Percentiles rank a stretch among this genome's conserved stretches.
Conservation (phyloP, 495 filamentous ascomycete species). For the Gamarada debralockiae region DNA sequence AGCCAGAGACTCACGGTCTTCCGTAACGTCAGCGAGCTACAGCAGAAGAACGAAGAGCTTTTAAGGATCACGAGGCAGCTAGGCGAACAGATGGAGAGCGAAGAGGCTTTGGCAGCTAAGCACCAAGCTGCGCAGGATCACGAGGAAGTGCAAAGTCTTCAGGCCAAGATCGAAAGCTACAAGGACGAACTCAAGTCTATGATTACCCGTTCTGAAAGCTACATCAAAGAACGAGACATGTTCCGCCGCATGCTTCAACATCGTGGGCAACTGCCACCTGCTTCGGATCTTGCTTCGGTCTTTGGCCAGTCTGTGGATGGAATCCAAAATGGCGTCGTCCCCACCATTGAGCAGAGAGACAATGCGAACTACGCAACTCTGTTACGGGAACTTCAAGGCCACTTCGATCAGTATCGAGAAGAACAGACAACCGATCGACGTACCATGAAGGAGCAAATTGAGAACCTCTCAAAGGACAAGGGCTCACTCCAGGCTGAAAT, state of each 20-base stretch:
- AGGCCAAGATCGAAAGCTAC: constrained; percentile 56
- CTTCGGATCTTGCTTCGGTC: constrained; percentile 56
- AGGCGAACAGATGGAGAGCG: constrained; percentile 85
- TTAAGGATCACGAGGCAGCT: constrained; percentile 77
- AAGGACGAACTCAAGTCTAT: constrained; percentile 73
- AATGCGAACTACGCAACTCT: constrained; percentile 60
- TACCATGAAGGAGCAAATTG: constrained; percentile 80
- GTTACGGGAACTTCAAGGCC: constrained; percentile 78
- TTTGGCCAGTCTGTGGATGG: constrained; percentile 62
- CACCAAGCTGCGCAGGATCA: constrained; percentile 66
- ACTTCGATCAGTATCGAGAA: constrained; percentile 86
- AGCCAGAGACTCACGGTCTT: constrained; percentile 77
- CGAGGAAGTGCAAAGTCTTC: constrained; percentile 66
- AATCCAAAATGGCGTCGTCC: constrained; percentile 38
- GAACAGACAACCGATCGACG: constrained; percentile 76
- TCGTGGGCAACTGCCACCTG: constrained; percentile 57
- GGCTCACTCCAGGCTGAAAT: constrained; percentile 75
- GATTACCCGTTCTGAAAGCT: constrained; percentile 78
- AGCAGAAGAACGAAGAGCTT: constrained; percentile 82
- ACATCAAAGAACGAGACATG: constrained; percentile 93
- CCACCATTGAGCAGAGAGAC: constrained; percentile 49
- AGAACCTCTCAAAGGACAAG: constrained; percentile 77
- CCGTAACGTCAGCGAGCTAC: constrained; percentile 77
- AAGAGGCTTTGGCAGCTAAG: constrained; percentile 71
- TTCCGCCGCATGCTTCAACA: constrained; percentile 89